Evolutionary conservation across 371 early-diverging fungal genomes (phyloP).

Genomic region (Mortierella sp.): DNA sequence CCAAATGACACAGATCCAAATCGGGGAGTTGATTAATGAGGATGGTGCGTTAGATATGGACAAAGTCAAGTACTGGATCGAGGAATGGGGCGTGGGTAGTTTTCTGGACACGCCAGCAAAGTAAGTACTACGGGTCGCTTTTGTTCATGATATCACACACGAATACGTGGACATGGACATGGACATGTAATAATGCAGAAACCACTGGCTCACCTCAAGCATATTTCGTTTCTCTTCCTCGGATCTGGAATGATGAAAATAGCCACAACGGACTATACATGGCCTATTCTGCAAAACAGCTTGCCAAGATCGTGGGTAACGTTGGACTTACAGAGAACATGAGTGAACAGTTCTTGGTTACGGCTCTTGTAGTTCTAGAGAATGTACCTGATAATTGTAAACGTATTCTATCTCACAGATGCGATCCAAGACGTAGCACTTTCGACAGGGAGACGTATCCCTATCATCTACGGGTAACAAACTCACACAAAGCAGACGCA

Average conservation of each 20-base stretch:
- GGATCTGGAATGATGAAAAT: too few species aligned
- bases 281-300: conserved; percentile 58
- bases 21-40: conserved; percentile 50
- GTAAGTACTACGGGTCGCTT: conserved; percentile 25
- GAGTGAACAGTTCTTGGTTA: too few species aligned
- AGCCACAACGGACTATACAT: conserved; percentile 57
- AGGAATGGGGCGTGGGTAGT: conserved; percentile 54
- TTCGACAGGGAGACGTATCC: conserved; percentile 54
- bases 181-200: too few species aligned
- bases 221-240: too few species aligned
- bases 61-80: conserved; percentile 59
- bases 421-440: conserved; percentile 58
- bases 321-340: background rate
- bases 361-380: too few species aligned
- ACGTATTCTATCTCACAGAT: conserved; percentile 6
- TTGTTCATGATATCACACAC: background rate
- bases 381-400: too few species aligned
- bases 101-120: conserved; percentile 51
- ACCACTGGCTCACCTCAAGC: too few species aligned
- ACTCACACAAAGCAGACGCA: too few species aligned
- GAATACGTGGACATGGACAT: background rate
- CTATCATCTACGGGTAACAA: conserved; percentile 58
- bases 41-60: conserved; percentile 50
- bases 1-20: conserved; percentile 76
- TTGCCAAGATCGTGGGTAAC: conserved; percentile 57